Percentiles rank a stretch among this genome's conserved stretches.
Conservation (phyloP, 1,284 basidiomycete genomes). For the Coriolopsis trogii region DNA sequence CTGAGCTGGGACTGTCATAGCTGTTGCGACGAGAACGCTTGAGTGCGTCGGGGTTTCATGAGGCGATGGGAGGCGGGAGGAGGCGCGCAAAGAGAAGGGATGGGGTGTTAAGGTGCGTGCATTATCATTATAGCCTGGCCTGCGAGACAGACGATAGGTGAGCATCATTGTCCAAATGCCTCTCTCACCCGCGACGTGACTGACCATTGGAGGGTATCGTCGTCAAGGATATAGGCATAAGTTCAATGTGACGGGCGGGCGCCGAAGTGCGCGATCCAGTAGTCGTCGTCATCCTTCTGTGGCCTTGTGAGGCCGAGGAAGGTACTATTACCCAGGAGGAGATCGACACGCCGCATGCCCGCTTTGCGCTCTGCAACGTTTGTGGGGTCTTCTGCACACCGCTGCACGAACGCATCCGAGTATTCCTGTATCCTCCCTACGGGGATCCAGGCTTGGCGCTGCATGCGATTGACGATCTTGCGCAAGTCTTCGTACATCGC, state of each 20-base stretch:
- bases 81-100: conserved; percentile 9
- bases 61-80: background rate
- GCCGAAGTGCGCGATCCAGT: conserved; percentile 20
- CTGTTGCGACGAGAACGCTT: background rate
- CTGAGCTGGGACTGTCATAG: conserved; percentile 19
- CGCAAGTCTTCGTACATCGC: conserved; percentile 53
- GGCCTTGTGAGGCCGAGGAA: conserved; percentile 44
- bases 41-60: no score
- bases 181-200: background rate
- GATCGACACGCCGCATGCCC: conserved; percentile 54
- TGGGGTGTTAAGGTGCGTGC: conserved; percentile 6
- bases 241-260: background rate
- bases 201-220: conserved; percentile 21
- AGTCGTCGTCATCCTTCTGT: conserved; percentile 19
- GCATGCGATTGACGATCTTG: conserved; percentile 45
- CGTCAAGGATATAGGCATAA: conserved; percentile 9
- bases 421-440: conserved; percentile 36
- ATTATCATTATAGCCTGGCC: conserved; percentile 19
- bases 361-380: conserved; percentile 34
- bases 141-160: background rate
- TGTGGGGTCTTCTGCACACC: conserved; percentile 42
- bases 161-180: background rate
- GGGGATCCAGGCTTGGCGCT: conserved; percentile 35
- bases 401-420: conserved; percentile 43
- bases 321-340: conserved; percentile 46